phyloP scores from a whole-genome alignment of 2,329 filamentous ascomycete genomes.

The Diaporthe amygdali region DNA sequence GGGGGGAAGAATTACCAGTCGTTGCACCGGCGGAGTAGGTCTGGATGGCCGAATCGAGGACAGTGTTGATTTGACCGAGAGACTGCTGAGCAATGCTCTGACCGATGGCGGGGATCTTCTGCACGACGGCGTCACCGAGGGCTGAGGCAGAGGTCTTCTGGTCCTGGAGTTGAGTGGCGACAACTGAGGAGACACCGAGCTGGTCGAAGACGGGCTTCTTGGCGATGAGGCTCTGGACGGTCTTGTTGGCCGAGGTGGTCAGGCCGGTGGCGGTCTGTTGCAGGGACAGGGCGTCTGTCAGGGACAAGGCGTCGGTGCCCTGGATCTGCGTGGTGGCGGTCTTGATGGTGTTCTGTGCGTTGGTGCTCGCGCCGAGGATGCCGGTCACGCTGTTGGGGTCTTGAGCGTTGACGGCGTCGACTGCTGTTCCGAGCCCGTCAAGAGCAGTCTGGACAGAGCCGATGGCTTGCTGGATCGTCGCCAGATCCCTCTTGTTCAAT shows the following conservation, averaged over 20 bases:
- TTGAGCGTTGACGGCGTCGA: slow-evolving; percentile 18
- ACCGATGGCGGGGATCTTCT: slow-evolving; percentile 34
- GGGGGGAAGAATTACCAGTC: not conserved
- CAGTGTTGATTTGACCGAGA: slow-evolving; percentile 31
- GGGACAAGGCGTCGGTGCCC: slow-evolving; percentile 31
- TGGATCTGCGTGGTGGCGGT: slow-evolving; percentile 33
- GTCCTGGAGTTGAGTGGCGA: slow-evolving; percentile 31
- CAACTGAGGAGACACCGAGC: slow-evolving; percentile 32
- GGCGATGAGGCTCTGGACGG: slow-evolving; percentile 27
- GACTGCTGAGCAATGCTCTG: slow-evolving; percentile 34
- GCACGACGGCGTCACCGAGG: slow-evolving; percentile 33
- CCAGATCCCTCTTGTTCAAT: slow-evolving; percentile 18
- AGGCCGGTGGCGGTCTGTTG: slow-evolving; percentile 29
- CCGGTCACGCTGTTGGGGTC: slow-evolving; percentile 55
- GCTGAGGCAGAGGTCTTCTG: slow-evolving; percentile 38
- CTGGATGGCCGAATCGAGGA: slow-evolving; percentile 30
- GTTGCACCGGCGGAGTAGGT: slow-evolving; percentile 9
- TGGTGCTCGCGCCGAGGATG: slow-evolving; percentile 36
- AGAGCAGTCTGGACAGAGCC: slow-evolving; percentile 17
- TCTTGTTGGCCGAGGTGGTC: slow-evolving; percentile 30
- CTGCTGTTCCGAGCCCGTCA: slow-evolving; percentile 20
- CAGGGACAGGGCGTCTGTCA: slow-evolving; percentile 28
- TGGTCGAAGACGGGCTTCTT: slow-evolving; percentile 35
- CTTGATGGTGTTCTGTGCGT: slow-evolving; percentile 26
- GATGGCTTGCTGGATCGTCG: slow-evolving; percentile 18